These are phyloP conservation scores for Coniochaeta hoffmannii DNA, from an alignment of 2,329 filamentous ascomycete species.

Conservation along the genomic window DNA sequence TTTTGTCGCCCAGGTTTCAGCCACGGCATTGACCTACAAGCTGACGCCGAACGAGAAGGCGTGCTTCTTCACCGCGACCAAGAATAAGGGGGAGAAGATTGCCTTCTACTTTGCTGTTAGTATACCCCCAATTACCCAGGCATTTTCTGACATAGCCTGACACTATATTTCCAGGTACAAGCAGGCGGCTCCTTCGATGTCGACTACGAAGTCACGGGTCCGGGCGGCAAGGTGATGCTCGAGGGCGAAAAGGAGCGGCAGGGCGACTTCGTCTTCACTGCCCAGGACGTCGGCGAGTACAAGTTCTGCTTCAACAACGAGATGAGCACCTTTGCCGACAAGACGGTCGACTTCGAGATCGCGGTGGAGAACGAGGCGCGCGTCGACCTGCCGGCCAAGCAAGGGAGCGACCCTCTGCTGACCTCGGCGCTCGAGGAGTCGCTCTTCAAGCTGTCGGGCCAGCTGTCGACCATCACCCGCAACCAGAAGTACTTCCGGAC, in stretches of 20 bases:
- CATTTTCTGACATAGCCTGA: not conserved
- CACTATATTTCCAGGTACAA: slow-evolving; percentile 65
- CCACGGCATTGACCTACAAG: slow-evolving; percentile 92
- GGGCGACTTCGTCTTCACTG: slow-evolving; percentile 96
- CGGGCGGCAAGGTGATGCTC: slow-evolving; percentile 72
- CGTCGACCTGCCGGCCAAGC: slow-evolving; percentile 77
- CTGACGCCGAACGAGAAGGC: slow-evolving; percentile 85
- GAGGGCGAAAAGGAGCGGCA: slow-evolving; percentile 87
- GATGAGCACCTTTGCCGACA: slow-evolving; percentile 97
- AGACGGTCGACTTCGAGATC: slow-evolving; percentile 97
- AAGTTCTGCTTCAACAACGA: slow-evolving; percentile 98
- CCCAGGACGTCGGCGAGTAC: slow-evolving; percentile 81
- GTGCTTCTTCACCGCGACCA: slow-evolving; percentile 83
- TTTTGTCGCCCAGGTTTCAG: slow-evolving; percentile 63
- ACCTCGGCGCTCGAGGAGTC: slow-evolving; percentile 85
- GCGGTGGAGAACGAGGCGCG: slow-evolving; percentile 87
- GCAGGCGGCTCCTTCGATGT: slow-evolving; percentile 96
- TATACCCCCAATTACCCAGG: not conserved
- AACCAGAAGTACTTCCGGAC: slow-evolving; percentile 99
- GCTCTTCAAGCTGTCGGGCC: slow-evolving; percentile 87
- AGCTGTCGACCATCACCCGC: slow-evolving; percentile 86
- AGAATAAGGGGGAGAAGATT: slow-evolving; percentile 76
- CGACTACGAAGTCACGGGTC: slow-evolving; percentile 82
- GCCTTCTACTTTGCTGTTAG: slow-evolving; percentile 97
- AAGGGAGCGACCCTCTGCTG: slow-evolving; percentile 82